phyloP scores from a whole-genome alignment of 2,329 filamentous ascomycete species.

The Elsinoe perseae region DNA sequence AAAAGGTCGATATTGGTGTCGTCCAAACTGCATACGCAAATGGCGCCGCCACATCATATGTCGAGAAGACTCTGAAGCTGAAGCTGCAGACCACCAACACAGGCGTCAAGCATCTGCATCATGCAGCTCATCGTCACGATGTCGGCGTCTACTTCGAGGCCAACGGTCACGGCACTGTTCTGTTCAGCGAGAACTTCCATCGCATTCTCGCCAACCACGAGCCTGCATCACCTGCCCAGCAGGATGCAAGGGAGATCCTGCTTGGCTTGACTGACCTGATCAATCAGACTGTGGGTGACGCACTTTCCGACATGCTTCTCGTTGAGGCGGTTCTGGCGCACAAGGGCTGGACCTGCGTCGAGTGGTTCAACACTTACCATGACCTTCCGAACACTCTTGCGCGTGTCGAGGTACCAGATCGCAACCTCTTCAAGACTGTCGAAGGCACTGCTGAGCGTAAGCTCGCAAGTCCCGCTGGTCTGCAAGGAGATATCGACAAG shows the following conservation, averaged over 20 bases:
- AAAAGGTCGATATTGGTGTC: conserved; percentile 82
- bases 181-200: conserved; percentile 81
- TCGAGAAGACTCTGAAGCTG: conserved; percentile 77
- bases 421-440: conserved; percentile 81
- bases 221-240: conserved; percentile 85
- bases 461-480: conserved; percentile 67
- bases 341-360: conserved; percentile 80
- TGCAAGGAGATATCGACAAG: conserved; percentile 79
- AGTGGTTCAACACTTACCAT: conserved; percentile 88
- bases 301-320: conserved; percentile 88
- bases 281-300: conserved; percentile 97
- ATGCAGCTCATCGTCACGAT: conserved; percentile 90
- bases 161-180: conserved; percentile 92
- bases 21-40: conserved; percentile 98
- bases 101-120: conserved; percentile 94
- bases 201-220: conserved; percentile 69
- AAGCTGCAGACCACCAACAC: conserved; percentile 90
- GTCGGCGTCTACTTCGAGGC: conserved; percentile 98
- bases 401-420: conserved; percentile 80
- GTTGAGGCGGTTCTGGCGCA: conserved; percentile 94
- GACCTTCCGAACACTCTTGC: conserved; percentile 95
- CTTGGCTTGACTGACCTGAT: conserved; percentile 80
- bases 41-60: conserved; percentile 85
- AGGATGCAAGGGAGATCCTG: conserved; percentile 79
- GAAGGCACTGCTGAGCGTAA: conserved; percentile 72